Evolutionary conservation across 2,329 filamentous ascomycete genomes (phyloP), one percentile per base, ranked within the genome.

Genomic region (Aspergillus quadrilineatus): DNA sequence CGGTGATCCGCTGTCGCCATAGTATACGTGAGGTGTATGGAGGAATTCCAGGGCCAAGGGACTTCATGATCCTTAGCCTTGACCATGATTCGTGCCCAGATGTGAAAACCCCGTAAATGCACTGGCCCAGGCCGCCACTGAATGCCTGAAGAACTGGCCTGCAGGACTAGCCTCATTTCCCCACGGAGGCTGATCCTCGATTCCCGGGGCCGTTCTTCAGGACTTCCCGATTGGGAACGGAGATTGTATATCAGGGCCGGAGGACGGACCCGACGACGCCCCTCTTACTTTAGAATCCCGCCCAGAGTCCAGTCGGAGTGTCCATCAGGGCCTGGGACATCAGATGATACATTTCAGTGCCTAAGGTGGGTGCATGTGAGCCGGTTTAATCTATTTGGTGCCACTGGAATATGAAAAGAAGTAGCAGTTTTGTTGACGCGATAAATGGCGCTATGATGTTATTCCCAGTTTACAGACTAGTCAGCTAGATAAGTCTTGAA

Each of bases 221-320:
- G n/a, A 46, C 10, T 53, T n/a, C 30, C 50, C 30, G 6, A 39
- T 53, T 53, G 22, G 50, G 42, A 29, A 17, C 50, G 50, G 50
- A 45, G 12, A 53, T 41, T 8, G 22, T 4, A 12, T 14, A 14
- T 30, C 42, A 6, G 3, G 22, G 17, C n/a, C 48, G 48, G 48
- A 50, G 48, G 14, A 9, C n/a, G 28, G 22, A 8, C 28, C 7
- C 34, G 47, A 29, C 12, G 17, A 22, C 4, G 4, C 7, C 36
- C 47, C 47, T 50, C 34, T 42, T 50, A n/a, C 47, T 41, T 14
- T 28, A 15, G 15, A 7, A 10, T 10, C 10, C n/a, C 15, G 22
- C 22, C 29, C 17, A 49, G 10, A 26, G 22, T 14, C 34, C 30
- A 7, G 47, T 9, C 9, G 7, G 6, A 15, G 4, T 17, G 14